These are phyloP conservation scores for Umbelopsis vinacea DNA, from an alignment of 192 early-diverging fungal genomes.

Conservation along the genomic window DNA sequence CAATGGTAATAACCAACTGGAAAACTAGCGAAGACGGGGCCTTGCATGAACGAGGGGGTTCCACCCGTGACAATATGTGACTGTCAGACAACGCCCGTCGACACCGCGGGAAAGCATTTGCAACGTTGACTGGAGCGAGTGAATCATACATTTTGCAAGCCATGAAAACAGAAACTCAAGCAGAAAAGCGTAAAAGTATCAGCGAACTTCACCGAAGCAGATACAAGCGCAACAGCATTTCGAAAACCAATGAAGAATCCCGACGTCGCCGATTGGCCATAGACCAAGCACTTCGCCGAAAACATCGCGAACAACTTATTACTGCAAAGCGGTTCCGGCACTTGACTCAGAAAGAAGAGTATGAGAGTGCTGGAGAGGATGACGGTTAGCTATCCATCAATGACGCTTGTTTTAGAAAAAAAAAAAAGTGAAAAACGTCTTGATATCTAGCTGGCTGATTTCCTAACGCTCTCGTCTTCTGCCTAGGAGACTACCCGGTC, in stretches of 20 bases:
- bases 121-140: background rate
- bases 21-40: background rate
- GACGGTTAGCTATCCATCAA: slow-evolving; percentile 21
- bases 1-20: background rate
- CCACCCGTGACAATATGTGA: slow-evolving; percentile 1
- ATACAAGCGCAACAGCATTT: slow-evolving; percentile 57
- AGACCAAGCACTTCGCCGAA: slow-evolving; percentile 62
- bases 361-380: slow-evolving; percentile 27
- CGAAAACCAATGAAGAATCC: slow-evolving; percentile 52
- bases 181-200: slow-evolving; percentile 24
- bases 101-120: background rate
- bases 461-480: slow-evolving; percentile 2
- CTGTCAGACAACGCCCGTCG: slow-evolving; percentile 5
- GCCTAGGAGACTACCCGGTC: background rate
- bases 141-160: background rate
- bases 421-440: background rate
- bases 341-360: slow-evolving; percentile 35
- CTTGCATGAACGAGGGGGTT: background rate
- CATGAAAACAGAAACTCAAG: slow-evolving; percentile 19
- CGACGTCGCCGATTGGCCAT: slow-evolving; percentile 56
- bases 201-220: slow-evolving; percentile 32
- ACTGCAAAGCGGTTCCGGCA: slow-evolving; percentile 66
- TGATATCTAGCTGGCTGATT: slow-evolving; percentile 6
- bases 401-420: background rate
- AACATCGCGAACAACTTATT: slow-evolving; percentile 70